phyloP scores from a whole-genome alignment of 306 rosid genomes.

The Carpinus viminea region DNA sequence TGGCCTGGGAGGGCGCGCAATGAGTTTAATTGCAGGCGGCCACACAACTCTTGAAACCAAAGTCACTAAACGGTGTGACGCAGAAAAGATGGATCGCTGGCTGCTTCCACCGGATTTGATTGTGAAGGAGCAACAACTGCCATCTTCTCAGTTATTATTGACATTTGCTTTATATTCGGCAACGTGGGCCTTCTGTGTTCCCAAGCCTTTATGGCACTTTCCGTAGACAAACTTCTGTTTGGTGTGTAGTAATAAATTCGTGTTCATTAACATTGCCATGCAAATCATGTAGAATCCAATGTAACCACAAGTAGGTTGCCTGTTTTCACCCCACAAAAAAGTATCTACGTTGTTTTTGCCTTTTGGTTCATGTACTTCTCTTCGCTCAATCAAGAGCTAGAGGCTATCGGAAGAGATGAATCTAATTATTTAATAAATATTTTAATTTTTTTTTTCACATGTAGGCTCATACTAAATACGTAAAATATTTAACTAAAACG shows the following conservation, averaged over 20 bases:
- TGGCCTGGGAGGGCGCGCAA: not conserved
- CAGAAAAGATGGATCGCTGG: not conserved
- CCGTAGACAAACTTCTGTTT: not conserved
- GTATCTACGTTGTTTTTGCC: not conserved
- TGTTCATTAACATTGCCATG: slow-evolving; percentile 7
- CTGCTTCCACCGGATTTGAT: not conserved
- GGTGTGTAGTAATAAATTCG: not conserved
- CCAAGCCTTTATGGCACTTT: not conserved
- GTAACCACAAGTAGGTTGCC: not conserved
- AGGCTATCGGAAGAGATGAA: no score
- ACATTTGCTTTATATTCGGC: not conserved
- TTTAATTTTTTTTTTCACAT: no score
- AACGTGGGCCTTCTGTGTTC: slow-evolving; percentile 9
- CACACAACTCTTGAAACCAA: not conserved
- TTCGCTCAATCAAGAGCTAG: no score
- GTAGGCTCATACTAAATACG: no score
- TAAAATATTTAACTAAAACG: no score
- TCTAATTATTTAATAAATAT: no score
- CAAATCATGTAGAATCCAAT: not conserved
- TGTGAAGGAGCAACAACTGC: not conserved
- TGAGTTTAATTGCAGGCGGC: not conserved
- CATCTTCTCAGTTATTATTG: not conserved
- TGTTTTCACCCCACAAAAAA: not conserved
- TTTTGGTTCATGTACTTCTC: not conserved
- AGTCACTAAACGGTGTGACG: not conserved